Base-by-base conservation (phyloP, 495 filamentous ascomycete genomes). In the Neurospora sp. region DNA sequence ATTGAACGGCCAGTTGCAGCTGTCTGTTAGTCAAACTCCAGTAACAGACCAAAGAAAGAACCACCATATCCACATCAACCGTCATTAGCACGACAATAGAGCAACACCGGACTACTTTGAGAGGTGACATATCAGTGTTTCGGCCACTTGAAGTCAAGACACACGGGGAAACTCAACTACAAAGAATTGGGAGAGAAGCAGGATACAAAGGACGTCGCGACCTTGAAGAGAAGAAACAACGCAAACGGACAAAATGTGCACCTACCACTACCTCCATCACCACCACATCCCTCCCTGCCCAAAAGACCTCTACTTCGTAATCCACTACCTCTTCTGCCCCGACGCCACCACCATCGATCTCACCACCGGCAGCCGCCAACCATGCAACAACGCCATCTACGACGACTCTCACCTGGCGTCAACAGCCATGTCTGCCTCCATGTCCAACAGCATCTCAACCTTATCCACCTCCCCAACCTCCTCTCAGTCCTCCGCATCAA, bases 241-340 rank as follows among this genome's bases (percentile, higher is more conserved):
- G 5, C 35, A 42, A 42, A 69, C 16, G 44, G 48, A 16, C 68
- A 70, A 70, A 7, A 75, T 75, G 74, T 76, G 73, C 68, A 72
- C 71, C 20, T 74, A 73, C 70, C 73, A 73, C 40, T 78, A 76
- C 68, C 71, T 76, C 12, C 78, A 78, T 38, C 71, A 75, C 59
- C 80, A 84, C 75, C 83, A 85, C 70, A 65, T 82, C 38, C 74
- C 76, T 3, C 81, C 81, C 0, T 85, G 83, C 75, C 73, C 45
- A 0, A 79, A 78, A 31, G 76, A 79, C 12, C 75, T 84, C 69
- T 82, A 84, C 61, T 82, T 81, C 69, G 77, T 76, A 20, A 74
- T 84, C 4, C 77, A 81, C 71, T 86, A 85, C 74, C 70, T 69
- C 12, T 85, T 81, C 75, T 84, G 83, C 71, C n/a, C 59, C 0